phyloP scores from a whole-genome alignment of 2,329 filamentous ascomycete genomes.

The Ceratocystis ficicola region DNA sequence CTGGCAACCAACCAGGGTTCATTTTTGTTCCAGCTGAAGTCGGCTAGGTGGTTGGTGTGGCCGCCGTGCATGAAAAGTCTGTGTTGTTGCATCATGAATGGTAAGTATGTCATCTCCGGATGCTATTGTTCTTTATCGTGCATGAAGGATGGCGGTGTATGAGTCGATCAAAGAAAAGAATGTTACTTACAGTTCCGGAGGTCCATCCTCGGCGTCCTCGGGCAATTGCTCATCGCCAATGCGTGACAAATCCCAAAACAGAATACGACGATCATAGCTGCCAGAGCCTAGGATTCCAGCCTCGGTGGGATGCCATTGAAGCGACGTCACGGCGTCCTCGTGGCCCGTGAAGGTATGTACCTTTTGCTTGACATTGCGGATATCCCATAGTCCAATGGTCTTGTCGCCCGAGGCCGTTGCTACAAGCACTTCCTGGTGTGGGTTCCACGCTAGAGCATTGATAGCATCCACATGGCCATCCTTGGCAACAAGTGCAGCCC shows the following conservation, averaged over 20 bases:
- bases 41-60: slow-evolving; percentile 90
- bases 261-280: slow-evolving; percentile 82
- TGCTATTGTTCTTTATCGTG: not conserved
- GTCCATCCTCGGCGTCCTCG: slow-evolving; percentile 88
- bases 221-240: slow-evolving; percentile 90
- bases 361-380: slow-evolving; percentile 80
- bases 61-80: slow-evolving; percentile 97
- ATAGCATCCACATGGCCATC: slow-evolving; percentile 82
- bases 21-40: slow-evolving; percentile 96
- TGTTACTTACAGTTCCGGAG: slow-evolving; percentile 70
- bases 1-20: slow-evolving; percentile 95
- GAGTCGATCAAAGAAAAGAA: not conserved
- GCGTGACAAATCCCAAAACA: slow-evolving; percentile 90
- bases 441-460: slow-evolving; percentile 92
- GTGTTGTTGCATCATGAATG: not conserved
- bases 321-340: slow-evolving; percentile 74
- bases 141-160: not conserved
- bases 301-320: slow-evolving; percentile 91
- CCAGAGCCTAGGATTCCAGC: slow-evolving; percentile 78
- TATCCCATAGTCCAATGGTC: slow-evolving; percentile 88
- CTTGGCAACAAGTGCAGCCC: slow-evolving; percentile 55
- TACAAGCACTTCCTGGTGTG: slow-evolving; percentile 74
- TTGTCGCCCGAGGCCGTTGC: slow-evolving; percentile 93
- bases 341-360: slow-evolving; percentile 85
- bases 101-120: not conserved